Evolutionary conservation across 2,329 filamentous ascomycete species (phyloP), one percentile per base, ranked within the genome.

Genomic region (Colletotrichum sp.): DNA sequence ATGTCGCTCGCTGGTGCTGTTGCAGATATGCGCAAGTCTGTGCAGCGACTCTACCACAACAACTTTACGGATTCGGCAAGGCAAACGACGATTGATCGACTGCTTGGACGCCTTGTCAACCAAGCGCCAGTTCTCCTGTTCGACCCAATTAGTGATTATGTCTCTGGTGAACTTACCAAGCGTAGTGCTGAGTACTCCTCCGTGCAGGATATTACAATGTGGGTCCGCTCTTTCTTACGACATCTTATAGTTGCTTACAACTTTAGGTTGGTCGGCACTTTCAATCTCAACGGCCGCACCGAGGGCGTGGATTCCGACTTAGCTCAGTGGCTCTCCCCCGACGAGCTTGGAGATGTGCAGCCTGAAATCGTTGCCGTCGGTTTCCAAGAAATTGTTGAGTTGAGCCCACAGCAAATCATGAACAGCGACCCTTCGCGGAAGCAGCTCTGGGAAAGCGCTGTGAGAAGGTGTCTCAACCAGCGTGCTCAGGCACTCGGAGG

Each of bases 401-500:
- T 99, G 63, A 98, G 95, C 80, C 97, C 98, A 18, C 96, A 99
- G 83, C 97, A 99, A 82, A 99, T 99, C 81, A 98, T 99, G 96
- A 98, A 98, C 78, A 99, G 96, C 76, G 96, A 99, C 82, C 97
- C 97, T 2, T 92, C 93, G 5, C 91, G 95, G 70, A 95, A 96
- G 78, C 93, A 95, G 78, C 87, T 93, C 24, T 99, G 97, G 97
- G 97, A 99, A 83, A 87, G 90, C 69, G 93, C 94, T 6, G 96
- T 99, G 28, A 93, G 93, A 78, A 88, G 88, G 61, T 95, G 93
- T 16, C 85, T 99, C 52, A 98, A 99, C 80, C 85, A 86, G 13
- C 91, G 94, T 78, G 93, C 95, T 21, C 89, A 90, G 55, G 87
- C 88, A 74, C 87, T 90, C 26, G 92, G 92, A 1, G 91, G 92